These are phyloP conservation scores for Fusarium sambucinum DNA, from an alignment of 2,329 filamentous ascomycete species.

Conservation along the genomic window DNA sequence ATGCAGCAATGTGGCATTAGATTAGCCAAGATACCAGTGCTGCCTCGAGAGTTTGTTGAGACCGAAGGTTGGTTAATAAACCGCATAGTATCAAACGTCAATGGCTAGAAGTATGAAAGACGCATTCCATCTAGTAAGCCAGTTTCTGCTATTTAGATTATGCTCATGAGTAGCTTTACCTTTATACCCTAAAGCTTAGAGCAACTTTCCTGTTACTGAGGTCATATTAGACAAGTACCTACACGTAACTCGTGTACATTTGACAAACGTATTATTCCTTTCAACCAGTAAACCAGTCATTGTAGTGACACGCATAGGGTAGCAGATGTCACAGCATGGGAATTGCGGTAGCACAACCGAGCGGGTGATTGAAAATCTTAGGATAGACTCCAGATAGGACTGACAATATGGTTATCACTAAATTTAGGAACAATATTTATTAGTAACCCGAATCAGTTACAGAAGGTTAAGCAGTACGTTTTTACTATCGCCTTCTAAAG, in stretches of 20 bases:
- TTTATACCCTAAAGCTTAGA: background rate
- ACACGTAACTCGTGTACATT: background rate
- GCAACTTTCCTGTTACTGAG: background rate
- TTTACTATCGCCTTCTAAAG: background rate
- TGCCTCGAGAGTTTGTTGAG: constrained; percentile 2
- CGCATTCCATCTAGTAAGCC: too few species aligned
- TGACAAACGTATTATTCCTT: background rate
- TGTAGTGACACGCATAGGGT: background rate
- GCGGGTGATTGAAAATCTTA: background rate
- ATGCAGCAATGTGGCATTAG: background rate
- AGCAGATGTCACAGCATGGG: background rate
- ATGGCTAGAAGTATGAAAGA: background rate
- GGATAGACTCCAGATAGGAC: background rate
- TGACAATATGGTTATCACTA: background rate
- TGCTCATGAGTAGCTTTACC: background rate
- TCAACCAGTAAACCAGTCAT: background rate
- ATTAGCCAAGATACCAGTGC: background rate
- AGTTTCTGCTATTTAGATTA: background rate
- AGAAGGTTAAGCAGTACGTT: background rate
- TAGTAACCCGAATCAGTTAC: background rate
- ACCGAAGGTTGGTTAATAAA: background rate
- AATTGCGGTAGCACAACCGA: background rate
- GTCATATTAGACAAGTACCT: background rate
- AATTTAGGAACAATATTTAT: background rate
- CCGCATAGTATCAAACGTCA: background rate